A percentile compares a stretch with the other conserved stretches of the same genome.
Conservation (phyloP, 2,329 filamentous ascomycete genomes). For the Colletotrichum liaoningense region DNA sequence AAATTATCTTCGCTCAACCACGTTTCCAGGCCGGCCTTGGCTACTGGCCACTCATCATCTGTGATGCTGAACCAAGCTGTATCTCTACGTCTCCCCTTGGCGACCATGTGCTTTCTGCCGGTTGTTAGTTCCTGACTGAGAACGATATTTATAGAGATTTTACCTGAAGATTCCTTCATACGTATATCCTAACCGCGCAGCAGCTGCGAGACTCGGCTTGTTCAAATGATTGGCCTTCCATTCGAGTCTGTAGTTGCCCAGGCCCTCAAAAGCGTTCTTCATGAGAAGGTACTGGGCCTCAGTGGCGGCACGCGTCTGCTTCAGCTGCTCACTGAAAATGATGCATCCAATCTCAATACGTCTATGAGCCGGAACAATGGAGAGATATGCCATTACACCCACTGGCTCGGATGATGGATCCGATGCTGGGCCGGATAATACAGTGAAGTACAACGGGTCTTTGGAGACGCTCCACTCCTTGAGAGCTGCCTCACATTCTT, state of each 20-base stretch:
- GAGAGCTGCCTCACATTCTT: constrained; percentile 38
- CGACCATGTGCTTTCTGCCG: constrained; percentile 65
- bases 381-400: constrained; percentile 57
- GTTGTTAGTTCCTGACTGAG: background rate
- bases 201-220: constrained; percentile 63
- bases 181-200: constrained; percentile 66
- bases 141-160: background rate
- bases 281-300: constrained; percentile 69
- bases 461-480: constrained; percentile 40
- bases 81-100: constrained; percentile 67
- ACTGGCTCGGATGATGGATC: constrained; percentile 46
- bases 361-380: constrained; percentile 58
- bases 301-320: constrained; percentile 66
- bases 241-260: constrained; percentile 68
- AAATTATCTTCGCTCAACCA: constrained; percentile 70
- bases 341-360: constrained; percentile 69
- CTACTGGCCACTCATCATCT: constrained; percentile 66
- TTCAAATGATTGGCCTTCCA: constrained; percentile 75
- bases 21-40: constrained; percentile 58
- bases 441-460: constrained; percentile 56
- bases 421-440: constrained; percentile 48
- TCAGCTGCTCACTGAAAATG: constrained; percentile 60
- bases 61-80: constrained; percentile 71
- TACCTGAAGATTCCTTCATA: constrained; percentile 70
- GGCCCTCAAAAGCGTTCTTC: constrained; percentile 61